Base-by-base conservation (phyloP, 176 grass and related monocot species). In the Dactylis glomerata region DNA sequence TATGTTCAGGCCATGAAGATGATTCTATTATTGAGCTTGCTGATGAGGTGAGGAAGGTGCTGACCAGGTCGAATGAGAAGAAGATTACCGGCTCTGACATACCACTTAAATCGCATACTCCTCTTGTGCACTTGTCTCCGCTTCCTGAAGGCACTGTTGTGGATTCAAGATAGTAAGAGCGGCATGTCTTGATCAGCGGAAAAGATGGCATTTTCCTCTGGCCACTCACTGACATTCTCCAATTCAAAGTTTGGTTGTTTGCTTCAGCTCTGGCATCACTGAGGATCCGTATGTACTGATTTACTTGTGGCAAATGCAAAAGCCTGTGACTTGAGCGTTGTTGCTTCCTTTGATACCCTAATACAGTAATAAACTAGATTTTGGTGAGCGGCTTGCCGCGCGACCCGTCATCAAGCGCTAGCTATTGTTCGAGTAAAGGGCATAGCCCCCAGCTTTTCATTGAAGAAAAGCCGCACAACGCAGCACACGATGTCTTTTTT, bases 1-100 rank as follows among this genome's bases (percentile, higher is more conserved):
- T 76, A 20, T 68, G 11, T 82, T 47, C 87, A 98, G 96, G 89
- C 28, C 93, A 93, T 69, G 85, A 90, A 92, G 96, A 98, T 77
- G 89, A 83, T 45, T 83, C 82, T 13, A 86, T 95, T 11, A 89
- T 86, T 76, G 80, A 79, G 82, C 72, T 98, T 37, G 91, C 92
- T 1, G 79, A 87, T 57, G 91, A 88, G 89, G 96, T 98, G 22
- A 93, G 96, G 82, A 93, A 87, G 83, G 78, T 88, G 77, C 73
- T 97, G 59, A 80, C 73, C 38, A 80, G 82, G 71, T 66, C 72
- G 13, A 86, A 85, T 30, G 88, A 88, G 77, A 87, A 83, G 27
- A 92, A 82, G 82, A 79, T 90, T 4, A 77, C 85, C 7, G 78
- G 87, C 23, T 44, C 91, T 0, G 65, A 79, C 27, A 26, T 28